A percentile compares a stretch with the other conserved stretches of the same genome.
phyloP scores from a whole-genome alignment of 176 grass and related monocot genomes.

The Triticum aestivum region IWGSC_CS_RefSeq_v2.1 NC_057795.1:15692813-15693312 shows the following conservation, averaged over 20 bases:
- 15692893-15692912: slow-evolving; percentile 48
- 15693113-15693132: slow-evolving; percentile 43
- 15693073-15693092: slow-evolving; percentile 52
- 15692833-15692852: slow-evolving; percentile 58
- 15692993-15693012: slow-evolving; percentile 48
- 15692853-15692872: slow-evolving; percentile 10
- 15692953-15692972: slow-evolving; percentile 68
- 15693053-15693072: slow-evolving; percentile 16
- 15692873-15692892: slow-evolving; percentile 24
- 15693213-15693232: neutral
- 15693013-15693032: slow-evolving; percentile 9
- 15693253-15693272: neutral
- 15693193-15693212: neutral
- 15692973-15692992: slow-evolving; percentile 1
- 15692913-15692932: slow-evolving; percentile 44
- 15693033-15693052: slow-evolving; percentile 76
- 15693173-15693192: slow-evolving; percentile 45
- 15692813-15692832: neutral
- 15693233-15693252: neutral
- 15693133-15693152: slow-evolving; percentile 75
- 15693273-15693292: neutral
- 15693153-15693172: slow-evolving; percentile 46
- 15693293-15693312: neutral
- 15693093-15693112: slow-evolving; percentile 64
- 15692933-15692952: slow-evolving; percentile 31